Conservation (phyloP, 441 rosid species). For the Eugenia klotzschiana region DNA sequence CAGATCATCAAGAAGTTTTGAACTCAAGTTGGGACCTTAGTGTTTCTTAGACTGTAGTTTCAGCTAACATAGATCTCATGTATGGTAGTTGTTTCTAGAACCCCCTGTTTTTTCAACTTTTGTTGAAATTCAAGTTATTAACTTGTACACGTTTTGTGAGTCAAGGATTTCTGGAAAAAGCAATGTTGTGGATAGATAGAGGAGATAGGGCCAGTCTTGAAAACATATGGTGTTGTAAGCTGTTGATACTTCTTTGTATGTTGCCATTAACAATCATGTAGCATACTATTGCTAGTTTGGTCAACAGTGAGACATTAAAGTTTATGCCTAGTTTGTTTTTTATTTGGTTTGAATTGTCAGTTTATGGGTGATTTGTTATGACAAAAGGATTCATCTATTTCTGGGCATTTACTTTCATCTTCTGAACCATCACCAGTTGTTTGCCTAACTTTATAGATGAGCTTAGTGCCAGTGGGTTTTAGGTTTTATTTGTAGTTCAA, state of each 20-base stretch:
- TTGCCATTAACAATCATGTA: not conserved
- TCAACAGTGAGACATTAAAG: not conserved
- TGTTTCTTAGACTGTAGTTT: not conserved
- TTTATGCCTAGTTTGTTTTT: not conserved
- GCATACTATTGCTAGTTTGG: not conserved
- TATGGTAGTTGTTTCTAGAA: not conserved
- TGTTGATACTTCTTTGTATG: not conserved
- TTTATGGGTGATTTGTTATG: not conserved
- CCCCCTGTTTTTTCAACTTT: not conserved
- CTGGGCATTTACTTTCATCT: not conserved
- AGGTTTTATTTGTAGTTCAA: not conserved
- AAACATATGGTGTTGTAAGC: not conserved
- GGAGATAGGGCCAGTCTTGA: not conserved
- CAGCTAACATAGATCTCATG: not conserved
- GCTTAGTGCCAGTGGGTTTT: not conserved
- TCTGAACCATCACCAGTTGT: not conserved
- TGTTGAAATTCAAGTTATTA: not conserved
- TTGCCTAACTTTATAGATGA: not conserved
- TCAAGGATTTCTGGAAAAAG: not conserved
- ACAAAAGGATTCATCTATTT: not conserved
- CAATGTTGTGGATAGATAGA: not conserved
- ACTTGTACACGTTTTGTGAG: not conserved
- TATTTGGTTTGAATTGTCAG: not conserved
- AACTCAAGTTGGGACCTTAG: not conserved
- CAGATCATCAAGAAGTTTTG: not conserved